Evolutionary conservation across 2,329 filamentous ascomycete species (phyloP).

Genomic region (Xylogone sp.): DNA sequence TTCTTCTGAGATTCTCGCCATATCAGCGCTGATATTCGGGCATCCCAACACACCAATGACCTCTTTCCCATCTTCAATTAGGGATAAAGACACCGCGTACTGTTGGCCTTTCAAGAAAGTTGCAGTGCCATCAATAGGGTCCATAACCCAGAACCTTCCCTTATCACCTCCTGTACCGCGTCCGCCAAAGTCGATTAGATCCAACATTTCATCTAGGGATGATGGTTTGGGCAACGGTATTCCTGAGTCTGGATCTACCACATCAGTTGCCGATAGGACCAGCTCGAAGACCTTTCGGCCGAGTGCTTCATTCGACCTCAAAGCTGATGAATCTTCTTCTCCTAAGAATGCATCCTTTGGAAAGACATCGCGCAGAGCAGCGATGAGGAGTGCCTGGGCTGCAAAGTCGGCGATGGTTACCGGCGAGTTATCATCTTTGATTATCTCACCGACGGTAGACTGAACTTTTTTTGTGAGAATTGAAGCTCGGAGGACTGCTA

Average conservation of each 20-base stretch:
- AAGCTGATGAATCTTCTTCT: conserved; percentile 47
- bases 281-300: conserved; percentile 1
- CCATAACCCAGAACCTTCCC: conserved; percentile 55
- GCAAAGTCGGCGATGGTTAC: conserved; percentile 62
- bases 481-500: conserved; percentile 50
- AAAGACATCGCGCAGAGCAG: conserved; percentile 47
- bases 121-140: conserved; percentile 63
- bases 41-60: conserved; percentile 55
- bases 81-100: conserved; percentile 56
- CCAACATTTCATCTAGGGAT: conserved; percentile 51
- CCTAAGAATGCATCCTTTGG: conserved; percentile 54
- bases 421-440: conserved; percentile 55
- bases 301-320: conserved; percentile 1
- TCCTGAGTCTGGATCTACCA: not conserved
- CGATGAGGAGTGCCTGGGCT: conserved; percentile 58
- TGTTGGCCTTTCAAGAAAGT: conserved; percentile 58
- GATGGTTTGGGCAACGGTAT: conserved; percentile 28
- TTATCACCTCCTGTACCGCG: conserved; percentile 33
- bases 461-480: conserved; percentile 53
- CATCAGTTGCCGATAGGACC: conserved; percentile 2
- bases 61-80: conserved; percentile 54
- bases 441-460: conserved; percentile 41
- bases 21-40: conserved; percentile 50
- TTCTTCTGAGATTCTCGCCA: conserved; percentile 31
- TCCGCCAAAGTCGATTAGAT: conserved; percentile 55